These are phyloP conservation scores for Thermochaetoides thermophila DNA, from an alignment of 495 filamentous ascomycete genomes.

Conservation along the genomic window DNA sequence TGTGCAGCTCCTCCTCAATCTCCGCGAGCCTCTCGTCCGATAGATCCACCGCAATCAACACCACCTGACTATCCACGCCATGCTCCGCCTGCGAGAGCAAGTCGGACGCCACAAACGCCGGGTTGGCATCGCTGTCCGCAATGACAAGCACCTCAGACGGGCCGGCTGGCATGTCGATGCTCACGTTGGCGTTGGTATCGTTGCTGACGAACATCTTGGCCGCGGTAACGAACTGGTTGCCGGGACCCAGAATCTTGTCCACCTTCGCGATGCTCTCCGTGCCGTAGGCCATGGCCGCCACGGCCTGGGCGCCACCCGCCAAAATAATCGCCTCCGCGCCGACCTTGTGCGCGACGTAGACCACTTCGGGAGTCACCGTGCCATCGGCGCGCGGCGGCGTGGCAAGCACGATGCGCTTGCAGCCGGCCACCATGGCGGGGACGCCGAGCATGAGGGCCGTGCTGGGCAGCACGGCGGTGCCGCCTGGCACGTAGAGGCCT, in stretches of 20 bases:
- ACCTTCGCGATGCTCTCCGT: slow-evolving; percentile 82
- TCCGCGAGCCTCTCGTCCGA: slow-evolving; percentile 52
- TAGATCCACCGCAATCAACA: slow-evolving; percentile 76
- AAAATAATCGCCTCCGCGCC: slow-evolving; percentile 90
- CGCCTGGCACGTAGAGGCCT: slow-evolving; percentile 87
- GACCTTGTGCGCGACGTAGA: slow-evolving; percentile 95
- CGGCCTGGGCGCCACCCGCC: slow-evolving; percentile 91
- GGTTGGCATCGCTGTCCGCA: slow-evolving; percentile 80
- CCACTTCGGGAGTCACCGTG: slow-evolving; percentile 86
- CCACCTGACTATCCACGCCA: slow-evolving; percentile 86
- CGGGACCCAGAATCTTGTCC: slow-evolving; percentile 95
- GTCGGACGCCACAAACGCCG: slow-evolving; percentile 89
- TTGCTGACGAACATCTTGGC: slow-evolving; percentile 97
- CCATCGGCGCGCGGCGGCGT: slow-evolving; percentile 84
- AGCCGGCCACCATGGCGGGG: slow-evolving; percentile 94
- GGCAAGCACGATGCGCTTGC: slow-evolving; percentile 83
- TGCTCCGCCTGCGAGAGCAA: slow-evolving; percentile 93
- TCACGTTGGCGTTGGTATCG: slow-evolving; percentile 84
- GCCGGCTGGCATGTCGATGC: slow-evolving; percentile 97
- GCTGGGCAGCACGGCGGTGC: slow-evolving; percentile 87
- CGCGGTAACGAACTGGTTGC: slow-evolving; percentile 97
- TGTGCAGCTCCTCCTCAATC: slow-evolving; percentile 82
- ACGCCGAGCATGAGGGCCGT: slow-evolving; percentile 97
- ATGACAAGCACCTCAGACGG: slow-evolving; percentile 93
- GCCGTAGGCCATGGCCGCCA: slow-evolving; percentile 76